Conservation (phyloP, 495 filamentous ascomycete species). For the Darksidea phi region DNA sequence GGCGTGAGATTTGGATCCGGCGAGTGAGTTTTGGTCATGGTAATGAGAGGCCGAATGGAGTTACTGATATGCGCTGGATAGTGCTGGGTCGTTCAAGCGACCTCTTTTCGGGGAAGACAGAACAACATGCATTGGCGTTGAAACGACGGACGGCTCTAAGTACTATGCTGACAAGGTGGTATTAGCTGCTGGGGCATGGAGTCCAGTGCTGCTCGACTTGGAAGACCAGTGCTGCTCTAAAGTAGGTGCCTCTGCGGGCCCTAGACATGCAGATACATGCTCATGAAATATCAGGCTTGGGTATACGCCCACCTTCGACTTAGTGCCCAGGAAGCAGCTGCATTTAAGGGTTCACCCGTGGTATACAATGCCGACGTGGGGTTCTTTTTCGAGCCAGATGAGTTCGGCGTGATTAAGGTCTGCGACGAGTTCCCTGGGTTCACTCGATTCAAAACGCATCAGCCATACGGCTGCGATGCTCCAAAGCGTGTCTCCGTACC, state of each 20-base stretch:
- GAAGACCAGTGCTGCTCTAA: slow-evolving; percentile 12
- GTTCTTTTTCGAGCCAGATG: slow-evolving; percentile 17
- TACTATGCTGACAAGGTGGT: slow-evolving; percentile 11
- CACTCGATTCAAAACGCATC: slow-evolving; percentile 9
- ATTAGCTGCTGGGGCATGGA: slow-evolving; percentile 11
- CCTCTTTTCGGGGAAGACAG: not conserved
- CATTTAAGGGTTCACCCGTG: slow-evolving; percentile 1
- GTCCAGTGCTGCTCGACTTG: slow-evolving; percentile 3
- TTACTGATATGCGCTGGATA: too few relatives aligned
- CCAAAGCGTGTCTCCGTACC: slow-evolving; percentile 7
- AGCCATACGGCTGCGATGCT: slow-evolving; percentile 1
- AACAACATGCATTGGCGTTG: not conserved
- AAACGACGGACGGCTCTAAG: slow-evolving; percentile 4
- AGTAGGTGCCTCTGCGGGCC: not conserved
- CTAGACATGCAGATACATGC: too few relatives aligned
- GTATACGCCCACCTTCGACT: slow-evolving; percentile 9
- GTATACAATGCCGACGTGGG: slow-evolving; percentile 11
- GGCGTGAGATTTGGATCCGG: slow-evolving; percentile 1
- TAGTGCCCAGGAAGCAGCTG: not conserved
- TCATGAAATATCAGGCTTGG: slow-evolving; percentile 1
- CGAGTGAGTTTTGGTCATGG: too few relatives aligned
- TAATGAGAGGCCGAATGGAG: too few relatives aligned
- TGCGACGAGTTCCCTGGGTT: slow-evolving; percentile 16
- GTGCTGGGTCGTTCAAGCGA: slow-evolving; percentile 7
- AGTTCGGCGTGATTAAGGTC: slow-evolving; percentile 5